phyloP scores from a whole-genome alignment of 1,284 basidiomycete species.

The Macrocystidia cucumis region DNA sequence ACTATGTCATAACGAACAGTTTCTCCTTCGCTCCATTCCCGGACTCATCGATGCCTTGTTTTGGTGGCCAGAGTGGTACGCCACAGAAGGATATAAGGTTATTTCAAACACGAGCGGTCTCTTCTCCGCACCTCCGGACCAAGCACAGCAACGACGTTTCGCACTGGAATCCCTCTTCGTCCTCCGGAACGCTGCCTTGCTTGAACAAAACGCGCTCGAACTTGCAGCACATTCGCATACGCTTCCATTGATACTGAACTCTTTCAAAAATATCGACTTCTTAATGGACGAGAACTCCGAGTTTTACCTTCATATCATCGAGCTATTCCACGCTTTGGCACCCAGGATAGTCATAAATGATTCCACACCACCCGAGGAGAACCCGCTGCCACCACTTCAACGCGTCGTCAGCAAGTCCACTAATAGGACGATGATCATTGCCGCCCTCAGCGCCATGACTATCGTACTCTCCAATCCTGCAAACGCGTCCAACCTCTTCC shows the following conservation, averaged over 20 bases:
- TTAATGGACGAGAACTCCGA: slow-evolving; percentile 57
- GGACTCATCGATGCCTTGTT: slow-evolving; percentile 75
- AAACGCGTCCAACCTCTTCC: slow-evolving; percentile 45
- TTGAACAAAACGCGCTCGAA: slow-evolving; percentile 55
- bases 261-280: slow-evolving; percentile 47
- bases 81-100: slow-evolving; percentile 40
- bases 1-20: slow-evolving; percentile 68
- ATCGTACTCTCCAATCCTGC: slow-evolving; percentile 52
- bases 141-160: slow-evolving; percentile 49
- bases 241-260: slow-evolving; percentile 48
- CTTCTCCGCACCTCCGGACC: slow-evolving; percentile 47
- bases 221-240: slow-evolving; percentile 53
- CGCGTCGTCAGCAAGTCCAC: slow-evolving; percentile 46
- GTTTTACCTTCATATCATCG: slow-evolving; percentile 60
- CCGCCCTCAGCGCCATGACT: slow-evolving; percentile 51
- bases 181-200: slow-evolving; percentile 67
- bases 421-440: slow-evolving; percentile 68
- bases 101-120: slow-evolving; percentile 31
- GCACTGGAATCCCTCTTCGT: slow-evolving; percentile 71
- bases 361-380: slow-evolving; percentile 19
- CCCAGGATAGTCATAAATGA: slow-evolving; percentile 31
- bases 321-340: slow-evolving; percentile 52
- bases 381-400: slow-evolving; percentile 44
- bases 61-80: slow-evolving; percentile 77
- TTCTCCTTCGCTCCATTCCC: slow-evolving; percentile 58